Evolutionary conservation across 805 yeast genomes (phyloP).

Genomic region (Barnettozyma populi): DNA sequence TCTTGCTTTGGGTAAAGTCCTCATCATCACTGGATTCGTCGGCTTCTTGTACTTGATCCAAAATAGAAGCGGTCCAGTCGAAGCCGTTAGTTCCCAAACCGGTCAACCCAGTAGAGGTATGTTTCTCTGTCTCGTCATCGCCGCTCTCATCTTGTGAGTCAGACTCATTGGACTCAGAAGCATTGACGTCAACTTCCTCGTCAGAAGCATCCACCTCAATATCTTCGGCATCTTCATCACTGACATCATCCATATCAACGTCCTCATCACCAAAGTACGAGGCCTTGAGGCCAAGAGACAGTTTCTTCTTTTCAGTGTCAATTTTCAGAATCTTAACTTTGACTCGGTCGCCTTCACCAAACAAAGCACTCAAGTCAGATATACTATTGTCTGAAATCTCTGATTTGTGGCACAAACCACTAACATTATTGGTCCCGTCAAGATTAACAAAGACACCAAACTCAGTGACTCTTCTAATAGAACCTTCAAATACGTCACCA

Average conservation of each 20-base stretch:
- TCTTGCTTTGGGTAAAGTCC: constrained; percentile 38
- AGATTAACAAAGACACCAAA: constrained; percentile 88
- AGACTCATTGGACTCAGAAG: constrained; percentile 18
- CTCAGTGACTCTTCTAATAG: constrained; percentile 69
- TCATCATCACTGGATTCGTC: constrained; percentile 48
- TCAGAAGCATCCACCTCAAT: constrained; percentile 20
- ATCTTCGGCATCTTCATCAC: constrained; percentile 21
- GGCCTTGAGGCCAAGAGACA: constrained; percentile 92
- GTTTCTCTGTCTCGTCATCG: constrained; percentile 22
- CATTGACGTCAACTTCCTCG: constrained; percentile 19
- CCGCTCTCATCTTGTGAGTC: constrained; percentile 23
- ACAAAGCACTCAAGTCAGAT: constrained; percentile 56
- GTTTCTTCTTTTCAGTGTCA: constrained; percentile 60
- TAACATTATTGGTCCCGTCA: constrained; percentile 65
- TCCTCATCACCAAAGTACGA: constrained; percentile 58
- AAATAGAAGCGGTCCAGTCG: constrained; percentile 91
- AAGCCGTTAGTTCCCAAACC: constrained; percentile 84
- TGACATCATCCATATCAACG: constrained; percentile 28
- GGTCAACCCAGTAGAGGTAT: constrained; percentile 17
- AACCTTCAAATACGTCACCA: constrained; percentile 73
- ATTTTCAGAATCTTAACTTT: constrained; percentile 72
- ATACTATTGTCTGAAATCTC: constrained; percentile 71
- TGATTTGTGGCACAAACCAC: constrained; percentile 84
- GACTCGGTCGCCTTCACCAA: constrained; percentile 86
- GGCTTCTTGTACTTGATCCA: constrained; percentile 69